A percentile compares a stretch with the other conserved stretches of the same genome.
These are phyloP conservation scores for Cryptosporidium canis DNA, from an alignment of 169 alveolate genomes.

Conservation along the genomic window DNA sequence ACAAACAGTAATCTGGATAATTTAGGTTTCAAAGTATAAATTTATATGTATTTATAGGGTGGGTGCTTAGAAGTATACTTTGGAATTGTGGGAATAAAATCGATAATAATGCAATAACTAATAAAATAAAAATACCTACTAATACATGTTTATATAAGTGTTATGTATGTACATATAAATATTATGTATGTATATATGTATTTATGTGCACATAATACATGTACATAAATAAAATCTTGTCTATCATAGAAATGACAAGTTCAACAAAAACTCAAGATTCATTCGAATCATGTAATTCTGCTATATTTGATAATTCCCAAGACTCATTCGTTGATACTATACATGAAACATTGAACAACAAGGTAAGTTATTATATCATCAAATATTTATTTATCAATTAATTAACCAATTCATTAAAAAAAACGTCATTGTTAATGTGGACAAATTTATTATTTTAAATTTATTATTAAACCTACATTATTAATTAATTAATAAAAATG, in stretches of 20 bases:
- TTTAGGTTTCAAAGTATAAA: no score
- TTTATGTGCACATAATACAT: neutral
- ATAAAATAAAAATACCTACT: no score
- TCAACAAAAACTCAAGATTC: conserved; percentile 44
- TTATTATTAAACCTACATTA: no score
- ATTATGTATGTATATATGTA: neutral
- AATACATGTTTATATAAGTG: no score
- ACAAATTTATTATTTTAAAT: neutral
- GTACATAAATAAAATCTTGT: neutral
- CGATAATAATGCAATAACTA: no score
- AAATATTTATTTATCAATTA: no score
- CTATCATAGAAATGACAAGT: conserved; percentile 4
- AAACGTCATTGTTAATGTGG: neutral
- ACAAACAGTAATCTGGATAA: no score
- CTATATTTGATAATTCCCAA: conserved; percentile 47
- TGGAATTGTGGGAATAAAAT: no score
- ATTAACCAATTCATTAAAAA: neutral
- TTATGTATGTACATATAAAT: no score
- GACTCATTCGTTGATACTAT: conserved; percentile 20
- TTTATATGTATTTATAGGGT: no score
- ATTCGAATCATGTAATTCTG: conserved; percentile 34
- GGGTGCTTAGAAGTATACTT: no score
- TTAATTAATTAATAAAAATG: neutral
- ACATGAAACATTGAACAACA: conserved; percentile 35
- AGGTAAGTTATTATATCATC: conserved; percentile 15